Conservation (phyloP, 2,329 filamentous ascomycete species). For the Sarocladium kiliense region DNA sequence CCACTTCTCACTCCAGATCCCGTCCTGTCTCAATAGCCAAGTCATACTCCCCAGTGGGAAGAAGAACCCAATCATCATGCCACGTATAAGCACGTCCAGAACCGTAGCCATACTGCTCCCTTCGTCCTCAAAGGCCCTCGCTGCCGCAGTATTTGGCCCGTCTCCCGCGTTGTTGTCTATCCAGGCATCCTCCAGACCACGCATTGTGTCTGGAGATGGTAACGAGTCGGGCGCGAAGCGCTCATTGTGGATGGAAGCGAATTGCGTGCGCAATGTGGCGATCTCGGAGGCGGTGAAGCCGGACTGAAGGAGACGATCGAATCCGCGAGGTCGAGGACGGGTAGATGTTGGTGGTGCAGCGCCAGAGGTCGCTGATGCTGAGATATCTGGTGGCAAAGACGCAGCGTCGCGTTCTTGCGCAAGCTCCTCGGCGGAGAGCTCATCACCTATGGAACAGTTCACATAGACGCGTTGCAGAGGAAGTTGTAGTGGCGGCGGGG, state of each 20-base stretch:
- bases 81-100: slow-evolving; percentile 81
- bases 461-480: slow-evolving; percentile 68
- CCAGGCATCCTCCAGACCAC: slow-evolving; percentile 83
- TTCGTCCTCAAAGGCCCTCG: slow-evolving; percentile 36
- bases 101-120: slow-evolving; percentile 47
- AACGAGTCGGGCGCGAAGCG: slow-evolving; percentile 85
- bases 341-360: slow-evolving; percentile 19
- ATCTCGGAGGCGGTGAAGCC: slow-evolving; percentile 84
- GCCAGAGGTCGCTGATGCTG: slow-evolving; percentile 40
- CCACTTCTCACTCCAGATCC: slow-evolving; percentile 78
- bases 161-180: slow-evolving; percentile 63
- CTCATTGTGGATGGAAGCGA: slow-evolving; percentile 75
- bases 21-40: slow-evolving; percentile 82
- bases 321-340: slow-evolving; percentile 56
- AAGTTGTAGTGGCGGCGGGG: background rate
- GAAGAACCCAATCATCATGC: slow-evolving; percentile 88
- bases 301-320: slow-evolving; percentile 75
- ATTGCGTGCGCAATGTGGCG: slow-evolving; percentile 79
- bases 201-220: slow-evolving; percentile 71
- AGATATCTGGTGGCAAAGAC: slow-evolving; percentile 32
- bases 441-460: slow-evolving; percentile 86
- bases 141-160: slow-evolving; percentile 29
- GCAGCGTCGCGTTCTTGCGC: slow-evolving; percentile 55
- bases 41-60: slow-evolving; percentile 84
- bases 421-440: slow-evolving; percentile 66